Evolutionary conservation across 2,329 filamentous ascomycete genomes (phyloP).

Genomic region (Aspergillus versicolor): DNA sequence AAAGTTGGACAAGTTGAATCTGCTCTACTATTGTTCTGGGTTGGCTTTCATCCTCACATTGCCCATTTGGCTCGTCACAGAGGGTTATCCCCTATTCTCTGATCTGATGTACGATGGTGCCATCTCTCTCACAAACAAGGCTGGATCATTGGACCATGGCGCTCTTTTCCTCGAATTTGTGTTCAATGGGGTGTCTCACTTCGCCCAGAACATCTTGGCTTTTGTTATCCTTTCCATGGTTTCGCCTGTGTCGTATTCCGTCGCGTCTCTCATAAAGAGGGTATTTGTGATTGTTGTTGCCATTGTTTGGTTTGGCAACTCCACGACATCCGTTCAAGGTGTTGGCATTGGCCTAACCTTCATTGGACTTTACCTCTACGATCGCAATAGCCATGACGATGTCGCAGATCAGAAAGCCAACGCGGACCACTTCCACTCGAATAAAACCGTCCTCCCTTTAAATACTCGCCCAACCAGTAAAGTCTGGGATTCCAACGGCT

Average conservation of each 20-base stretch:
- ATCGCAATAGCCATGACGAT: constrained; percentile 83
- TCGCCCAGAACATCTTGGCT: constrained; percentile 91
- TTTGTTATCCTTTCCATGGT: constrained; percentile 91
- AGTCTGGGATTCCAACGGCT: constrained; percentile 38
- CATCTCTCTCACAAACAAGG: constrained; percentile 72
- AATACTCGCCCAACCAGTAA: constrained; percentile 38
- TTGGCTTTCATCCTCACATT: constrained; percentile 84
- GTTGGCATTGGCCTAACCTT: constrained; percentile 87
- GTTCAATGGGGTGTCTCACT: constrained; percentile 97
- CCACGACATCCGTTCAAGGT: constrained; percentile 78
- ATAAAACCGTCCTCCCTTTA: constrained; percentile 67
- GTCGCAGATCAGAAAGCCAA: constrained; percentile 79
- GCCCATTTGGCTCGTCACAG: constrained; percentile 90
- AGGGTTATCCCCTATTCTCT: constrained; percentile 73
- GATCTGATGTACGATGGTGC: constrained; percentile 82
- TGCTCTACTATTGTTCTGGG: constrained; percentile 95
- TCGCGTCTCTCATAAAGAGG: constrained; percentile 92
- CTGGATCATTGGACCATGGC: constrained; percentile 67
- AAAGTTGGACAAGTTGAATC: constrained; percentile 94
- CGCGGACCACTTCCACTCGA: constrained; percentile 61
- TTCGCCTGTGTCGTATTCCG: constrained; percentile 94
- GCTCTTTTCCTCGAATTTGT: constrained; percentile 75
- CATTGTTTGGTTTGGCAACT: constrained; percentile 92
- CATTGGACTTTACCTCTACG: constrained; percentile 89
- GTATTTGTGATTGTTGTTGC: constrained; percentile 96